These are phyloP conservation scores for Ganoderma multipileum DNA, from an alignment of 1,284 basidiomycete genomes.

Conservation along the genomic window DNA sequence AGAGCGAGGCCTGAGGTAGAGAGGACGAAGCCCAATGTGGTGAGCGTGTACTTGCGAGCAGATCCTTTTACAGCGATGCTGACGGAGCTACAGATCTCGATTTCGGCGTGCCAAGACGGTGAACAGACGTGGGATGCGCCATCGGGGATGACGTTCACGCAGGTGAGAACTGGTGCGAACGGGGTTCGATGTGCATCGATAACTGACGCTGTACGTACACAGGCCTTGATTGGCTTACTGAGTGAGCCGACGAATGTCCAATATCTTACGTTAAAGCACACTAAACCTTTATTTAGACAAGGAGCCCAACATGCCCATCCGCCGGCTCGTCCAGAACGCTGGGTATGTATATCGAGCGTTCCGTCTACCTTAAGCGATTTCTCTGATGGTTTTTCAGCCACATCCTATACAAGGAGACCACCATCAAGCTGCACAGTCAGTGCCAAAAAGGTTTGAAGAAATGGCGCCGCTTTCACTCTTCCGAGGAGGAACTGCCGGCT, in stretches of 20 bases:
- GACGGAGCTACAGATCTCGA: background rate
- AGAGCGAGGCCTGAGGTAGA: background rate
- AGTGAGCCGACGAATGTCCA: background rate
- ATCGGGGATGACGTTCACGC: constrained; percentile 10
- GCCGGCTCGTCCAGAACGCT: background rate
- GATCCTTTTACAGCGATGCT: background rate
- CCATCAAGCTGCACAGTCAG: background rate
- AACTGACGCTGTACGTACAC: background rate
- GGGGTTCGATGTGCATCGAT: too few species aligned
- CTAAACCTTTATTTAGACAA: background rate
- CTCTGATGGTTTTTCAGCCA: background rate
- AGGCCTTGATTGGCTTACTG: constrained; percentile 10
- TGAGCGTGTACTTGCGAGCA: background rate
- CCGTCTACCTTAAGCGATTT: background rate
- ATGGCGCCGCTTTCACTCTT: background rate
- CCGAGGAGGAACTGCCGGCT: background rate
- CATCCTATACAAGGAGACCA: background rate
- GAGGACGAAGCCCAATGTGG: constrained; percentile 6
- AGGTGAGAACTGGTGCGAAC: background rate
- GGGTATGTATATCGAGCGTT: background rate
- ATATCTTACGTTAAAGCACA: background rate
- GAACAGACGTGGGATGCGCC: constrained; percentile 9
- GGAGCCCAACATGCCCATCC: constrained; percentile 1
- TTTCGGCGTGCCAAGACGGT: constrained; percentile 12
- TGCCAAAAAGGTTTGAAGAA: background rate